Conservation (phyloP, 2,329 filamentous ascomycete species). For the Fusarium sp. region DNA sequence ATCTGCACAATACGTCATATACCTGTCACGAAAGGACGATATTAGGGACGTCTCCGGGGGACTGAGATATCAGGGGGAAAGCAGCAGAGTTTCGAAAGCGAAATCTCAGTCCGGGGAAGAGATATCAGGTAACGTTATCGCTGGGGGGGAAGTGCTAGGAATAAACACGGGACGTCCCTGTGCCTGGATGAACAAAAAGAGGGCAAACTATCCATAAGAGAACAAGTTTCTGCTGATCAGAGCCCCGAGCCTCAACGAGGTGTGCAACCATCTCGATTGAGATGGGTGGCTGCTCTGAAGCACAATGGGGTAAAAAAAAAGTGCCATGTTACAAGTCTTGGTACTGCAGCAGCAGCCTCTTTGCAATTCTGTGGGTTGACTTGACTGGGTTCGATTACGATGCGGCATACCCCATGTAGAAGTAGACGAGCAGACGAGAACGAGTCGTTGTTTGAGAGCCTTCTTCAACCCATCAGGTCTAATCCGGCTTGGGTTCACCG, state of each 20-base stretch:
- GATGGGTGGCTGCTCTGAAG: slow-evolving; percentile 16
- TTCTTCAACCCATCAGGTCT: slow-evolving; percentile 11
- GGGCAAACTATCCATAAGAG: slow-evolving; percentile 34
- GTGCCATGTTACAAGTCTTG: slow-evolving; percentile 6
- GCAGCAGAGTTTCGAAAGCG: not conserved
- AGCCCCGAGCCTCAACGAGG: slow-evolving; percentile 34
- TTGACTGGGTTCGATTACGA: slow-evolving; percentile 1
- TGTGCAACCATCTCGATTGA: slow-evolving; percentile 28
- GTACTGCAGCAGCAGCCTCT: slow-evolving; percentile 11
- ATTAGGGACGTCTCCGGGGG: slow-evolving; percentile 6
- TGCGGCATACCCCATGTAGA: slow-evolving; percentile 15
- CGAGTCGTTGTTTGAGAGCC: slow-evolving; percentile 4
- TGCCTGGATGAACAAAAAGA: slow-evolving; percentile 33
- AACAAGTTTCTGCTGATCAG: slow-evolving; percentile 35
- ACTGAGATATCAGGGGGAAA: not conserved
- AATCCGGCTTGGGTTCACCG: slow-evolving; percentile 25
- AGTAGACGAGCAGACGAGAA: not conserved
- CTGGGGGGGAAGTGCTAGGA: slow-evolving; percentile 4
- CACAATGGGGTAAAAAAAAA: slow-evolving; percentile 7
- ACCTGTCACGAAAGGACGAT: slow-evolving; percentile 6
- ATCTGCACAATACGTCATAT: slow-evolving; percentile 39
- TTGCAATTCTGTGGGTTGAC: slow-evolving; percentile 5
- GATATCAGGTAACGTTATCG: not conserved
- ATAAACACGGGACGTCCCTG: slow-evolving; percentile 24
- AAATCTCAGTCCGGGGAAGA: slow-evolving; percentile 8